These are phyloP conservation scores for Botryosphaeria dothidea DNA, from an alignment of 2,329 filamentous ascomycete species.

Conservation along the genomic window DNA sequence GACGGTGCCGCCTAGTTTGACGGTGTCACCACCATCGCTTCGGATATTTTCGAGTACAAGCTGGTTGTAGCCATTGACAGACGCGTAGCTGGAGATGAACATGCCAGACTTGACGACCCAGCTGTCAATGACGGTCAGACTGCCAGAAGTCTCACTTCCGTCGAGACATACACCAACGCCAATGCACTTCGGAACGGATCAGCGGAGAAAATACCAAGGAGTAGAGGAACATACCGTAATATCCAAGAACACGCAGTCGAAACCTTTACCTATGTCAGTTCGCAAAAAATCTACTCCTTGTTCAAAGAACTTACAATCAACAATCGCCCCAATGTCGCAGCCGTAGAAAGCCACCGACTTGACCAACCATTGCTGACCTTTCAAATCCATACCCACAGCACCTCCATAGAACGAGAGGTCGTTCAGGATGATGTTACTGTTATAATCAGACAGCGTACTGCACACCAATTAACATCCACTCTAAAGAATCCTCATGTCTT, in stretches of 20 bases:
- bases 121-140: constrained; percentile 7
- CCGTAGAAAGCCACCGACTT: constrained; percentile 24
- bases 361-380: constrained; percentile 38
- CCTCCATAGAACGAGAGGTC: constrained; percentile 14
- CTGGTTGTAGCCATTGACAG: constrained; percentile 1
- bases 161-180: constrained; percentile 8
- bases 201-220: not conserved
- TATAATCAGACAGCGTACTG: constrained; percentile 19
- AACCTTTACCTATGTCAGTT: not conserved
- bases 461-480: not conserved
- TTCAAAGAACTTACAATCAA: not conserved
- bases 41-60: constrained; percentile 18
- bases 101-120: not conserved
- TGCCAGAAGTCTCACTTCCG: not conserved
- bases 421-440: constrained; percentile 28
- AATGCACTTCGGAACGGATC: not conserved
- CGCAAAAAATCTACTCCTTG: not conserved
- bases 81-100: not conserved
- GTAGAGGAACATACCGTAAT: not conserved
- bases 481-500: no score
- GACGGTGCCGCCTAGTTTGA: not conserved
- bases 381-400: constrained; percentile 32
- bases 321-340: not conserved
- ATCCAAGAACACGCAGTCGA: not conserved
- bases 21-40: not conserved